phyloP scores from a whole-genome alignment of 805 yeast species.

The Metschnikowia gelsemii region DNA sequence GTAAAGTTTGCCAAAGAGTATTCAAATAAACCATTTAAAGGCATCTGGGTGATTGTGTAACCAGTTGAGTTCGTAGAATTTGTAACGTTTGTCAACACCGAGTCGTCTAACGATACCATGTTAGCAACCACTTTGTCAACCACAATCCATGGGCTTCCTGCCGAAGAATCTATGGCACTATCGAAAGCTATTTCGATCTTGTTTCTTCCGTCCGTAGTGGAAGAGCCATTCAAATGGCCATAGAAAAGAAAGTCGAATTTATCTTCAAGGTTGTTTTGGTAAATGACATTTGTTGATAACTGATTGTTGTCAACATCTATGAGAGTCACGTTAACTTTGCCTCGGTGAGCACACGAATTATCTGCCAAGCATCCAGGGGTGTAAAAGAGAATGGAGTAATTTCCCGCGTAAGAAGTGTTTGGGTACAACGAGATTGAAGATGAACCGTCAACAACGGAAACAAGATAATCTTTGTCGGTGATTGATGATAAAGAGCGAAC shows the following conservation, averaged over 20 bases:
- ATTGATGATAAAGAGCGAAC: slow-evolving; percentile 26
- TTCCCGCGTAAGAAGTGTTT: slow-evolving; percentile 68
- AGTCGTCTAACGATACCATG: slow-evolving; percentile 47
- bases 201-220: slow-evolving; percentile 28
- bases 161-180: slow-evolving; percentile 23
- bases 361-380: slow-evolving; percentile 87
- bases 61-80: slow-evolving; percentile 21
- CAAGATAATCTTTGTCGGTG: slow-evolving; percentile 35
- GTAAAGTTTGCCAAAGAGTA: slow-evolving; percentile 68
- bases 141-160: slow-evolving; percentile 50
- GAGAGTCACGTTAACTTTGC: slow-evolving; percentile 75
- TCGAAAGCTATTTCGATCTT: slow-evolving; percentile 31
- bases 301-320: slow-evolving; percentile 46
- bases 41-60: slow-evolving; percentile 26
- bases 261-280: slow-evolving; percentile 75
- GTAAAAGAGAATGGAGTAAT: slow-evolving; percentile 66
- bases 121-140: slow-evolving; percentile 64
- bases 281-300: slow-evolving; percentile 48
- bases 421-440: slow-evolving; percentile 55
- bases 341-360: slow-evolving; percentile 65
- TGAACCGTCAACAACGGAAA: slow-evolving; percentile 26
- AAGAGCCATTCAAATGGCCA: slow-evolving; percentile 61
- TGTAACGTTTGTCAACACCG: slow-evolving; percentile 22
- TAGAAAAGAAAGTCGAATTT: slow-evolving; percentile 77
- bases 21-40: slow-evolving; percentile 79